Evolutionary conservation across 108 stramenopile species (phyloP).

Genomic region (Schizochytrium sp.): DNA sequence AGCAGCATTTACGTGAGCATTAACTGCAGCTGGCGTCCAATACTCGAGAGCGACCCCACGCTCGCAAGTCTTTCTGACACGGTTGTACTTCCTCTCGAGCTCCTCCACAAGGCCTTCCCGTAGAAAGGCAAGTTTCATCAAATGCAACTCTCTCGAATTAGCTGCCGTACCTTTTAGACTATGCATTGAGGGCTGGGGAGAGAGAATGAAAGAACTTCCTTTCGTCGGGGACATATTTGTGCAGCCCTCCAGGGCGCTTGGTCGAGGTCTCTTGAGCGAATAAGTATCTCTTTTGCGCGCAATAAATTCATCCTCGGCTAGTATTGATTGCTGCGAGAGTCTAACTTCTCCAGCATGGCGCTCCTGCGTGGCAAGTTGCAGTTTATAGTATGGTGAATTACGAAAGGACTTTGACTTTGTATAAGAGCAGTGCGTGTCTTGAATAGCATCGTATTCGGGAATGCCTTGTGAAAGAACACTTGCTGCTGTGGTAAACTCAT

Average conservation of each 20-base stretch:
- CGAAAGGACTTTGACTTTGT: background rate
- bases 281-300: background rate
- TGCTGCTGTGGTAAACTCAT: background rate
- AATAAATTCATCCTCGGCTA: background rate
- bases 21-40: constrained; percentile 26
- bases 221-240: background rate
- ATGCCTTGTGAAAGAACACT: constrained; percentile 17
- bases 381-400: constrained; percentile 37
- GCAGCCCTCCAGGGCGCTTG: background rate
- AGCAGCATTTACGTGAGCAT: constrained; percentile 16
- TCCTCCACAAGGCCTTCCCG: constrained; percentile 58
- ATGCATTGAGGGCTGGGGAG: background rate
- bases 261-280: background rate
- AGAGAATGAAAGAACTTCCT: constrained; percentile 9
- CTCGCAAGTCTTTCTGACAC: background rate
- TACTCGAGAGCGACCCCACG: background rate
- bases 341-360: background rate
- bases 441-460: constrained; percentile 30
- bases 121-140: constrained; percentile 16
- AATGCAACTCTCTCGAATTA: background rate
- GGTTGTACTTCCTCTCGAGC: background rate
- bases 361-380: background rate
- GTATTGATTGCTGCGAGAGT: background rate
- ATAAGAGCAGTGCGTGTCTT: background rate
- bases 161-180: constrained; percentile 14